phyloP scores from a whole-genome alignment of 2,329 filamentous ascomycete species.

The Neofusicoccum sp. region DNA sequence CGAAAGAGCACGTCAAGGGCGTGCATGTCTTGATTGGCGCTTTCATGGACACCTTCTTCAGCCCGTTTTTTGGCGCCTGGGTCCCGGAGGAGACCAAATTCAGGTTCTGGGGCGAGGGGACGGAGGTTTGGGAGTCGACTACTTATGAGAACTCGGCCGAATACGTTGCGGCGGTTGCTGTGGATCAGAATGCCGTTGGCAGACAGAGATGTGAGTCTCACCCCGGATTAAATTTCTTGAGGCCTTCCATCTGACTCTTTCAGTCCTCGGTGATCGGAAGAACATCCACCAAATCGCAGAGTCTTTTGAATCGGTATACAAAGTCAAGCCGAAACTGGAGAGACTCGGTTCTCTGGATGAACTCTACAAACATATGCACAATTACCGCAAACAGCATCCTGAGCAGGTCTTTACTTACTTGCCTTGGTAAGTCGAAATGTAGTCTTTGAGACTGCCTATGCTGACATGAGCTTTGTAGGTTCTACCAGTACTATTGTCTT shows the following conservation, averaged over 20 bases:
- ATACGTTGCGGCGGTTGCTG: constrained; percentile 34
- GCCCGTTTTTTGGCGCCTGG: constrained; percentile 25
- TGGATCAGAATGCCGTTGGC: constrained; percentile 26
- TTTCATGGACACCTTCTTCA: constrained; percentile 38
- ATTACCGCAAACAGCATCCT: constrained; percentile 19
- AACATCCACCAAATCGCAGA: constrained; percentile 27
- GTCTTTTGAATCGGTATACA: constrained; percentile 28
- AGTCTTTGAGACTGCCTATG: not conserved
- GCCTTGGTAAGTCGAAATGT: not conserved
- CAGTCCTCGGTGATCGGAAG: constrained; percentile 37
- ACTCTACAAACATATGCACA: constrained; percentile 29
- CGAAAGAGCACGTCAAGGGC: constrained; percentile 35
- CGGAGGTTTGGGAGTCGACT: constrained; percentile 39
- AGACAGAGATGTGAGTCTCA: constrained; percentile 24
- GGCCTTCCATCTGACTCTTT: not conserved
- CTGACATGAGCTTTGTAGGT: not conserved
- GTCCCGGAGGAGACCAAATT: constrained; percentile 28
- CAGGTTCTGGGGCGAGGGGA: constrained; percentile 37
- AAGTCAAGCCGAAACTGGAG: constrained; percentile 24
- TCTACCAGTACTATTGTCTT: constrained; percentile 15
- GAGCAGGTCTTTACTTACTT: constrained; percentile 16
- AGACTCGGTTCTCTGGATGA: constrained; percentile 29
- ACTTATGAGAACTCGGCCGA: constrained; percentile 40
- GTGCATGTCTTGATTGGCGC: constrained; percentile 43
- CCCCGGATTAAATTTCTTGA: not conserved